phyloP scores from a whole-genome alignment of 352 stramenopile genomes.

The Globisporangium parvum region DNA sequence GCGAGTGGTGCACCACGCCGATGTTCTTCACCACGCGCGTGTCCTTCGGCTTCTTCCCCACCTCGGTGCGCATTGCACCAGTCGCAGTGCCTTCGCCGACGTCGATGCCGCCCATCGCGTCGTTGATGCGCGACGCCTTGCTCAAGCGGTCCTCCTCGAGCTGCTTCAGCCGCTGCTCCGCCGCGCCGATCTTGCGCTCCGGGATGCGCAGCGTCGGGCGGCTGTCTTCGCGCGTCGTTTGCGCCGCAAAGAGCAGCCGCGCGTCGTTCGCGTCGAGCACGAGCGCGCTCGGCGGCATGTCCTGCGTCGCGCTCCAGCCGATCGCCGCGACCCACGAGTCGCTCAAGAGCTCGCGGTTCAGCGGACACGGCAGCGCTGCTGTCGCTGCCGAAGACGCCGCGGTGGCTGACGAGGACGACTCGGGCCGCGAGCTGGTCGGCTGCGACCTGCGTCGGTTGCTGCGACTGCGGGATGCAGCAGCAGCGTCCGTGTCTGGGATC shows the following conservation, averaged over 20 bases:
- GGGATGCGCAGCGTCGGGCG: constrained; percentile 79
- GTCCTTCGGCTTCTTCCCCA: constrained; percentile 77
- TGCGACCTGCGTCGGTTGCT: constrained; percentile 22
- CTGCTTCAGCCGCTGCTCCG: constrained; percentile 64
- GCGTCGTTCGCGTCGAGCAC: constrained; percentile 4
- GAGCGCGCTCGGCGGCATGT: constrained; percentile 1
- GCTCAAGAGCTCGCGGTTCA: constrained; percentile 1
- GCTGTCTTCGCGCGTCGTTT: constrained; percentile 36
- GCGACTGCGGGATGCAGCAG: constrained; percentile 15
- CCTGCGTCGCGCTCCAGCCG: constrained; percentile 1
- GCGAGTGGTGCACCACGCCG: constrained; percentile 75
- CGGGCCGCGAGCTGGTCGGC: not conserved
- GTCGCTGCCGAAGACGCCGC: not conserved
- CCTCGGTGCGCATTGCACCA: constrained; percentile 50
- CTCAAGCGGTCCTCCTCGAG: constrained; percentile 67
- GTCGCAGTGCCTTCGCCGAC: constrained; percentile 75
- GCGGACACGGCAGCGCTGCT: constrained; percentile 19
- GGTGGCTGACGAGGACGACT: not conserved
- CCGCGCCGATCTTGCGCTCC: constrained; percentile 70
- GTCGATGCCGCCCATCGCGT: constrained; percentile 75
- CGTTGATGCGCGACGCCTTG: constrained; percentile 78
- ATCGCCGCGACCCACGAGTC: not conserved
- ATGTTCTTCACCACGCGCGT: constrained; percentile 84
- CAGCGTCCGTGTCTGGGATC: too few relatives aligned
- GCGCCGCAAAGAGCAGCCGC: not conserved